Evolutionary conservation across 176 grass and related monocot species (phyloP), one percentile per base, ranked within the genome.

Genomic region (Bolboschoenus planiculmis): DNA sequence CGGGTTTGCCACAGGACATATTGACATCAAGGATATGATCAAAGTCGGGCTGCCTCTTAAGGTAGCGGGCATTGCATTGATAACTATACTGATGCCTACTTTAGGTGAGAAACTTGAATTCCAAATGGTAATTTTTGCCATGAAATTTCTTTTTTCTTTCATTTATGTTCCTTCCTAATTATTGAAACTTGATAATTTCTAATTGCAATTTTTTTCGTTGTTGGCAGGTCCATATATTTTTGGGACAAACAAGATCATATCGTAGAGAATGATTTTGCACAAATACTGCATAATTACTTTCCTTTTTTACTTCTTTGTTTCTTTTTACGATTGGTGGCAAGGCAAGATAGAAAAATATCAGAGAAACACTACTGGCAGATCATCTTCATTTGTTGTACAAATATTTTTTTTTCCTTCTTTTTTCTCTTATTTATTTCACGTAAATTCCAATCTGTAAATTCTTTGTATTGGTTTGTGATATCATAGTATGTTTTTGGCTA

Each of bases 21-120:
- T 97, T 54, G 44, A 74, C 18, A 97, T 97, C 58, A 97, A 89
- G 76, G 93, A 97, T 65, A 75, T 97, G 77, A 85, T 92, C 24
- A 81, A 30, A 60, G 87, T 91, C 11, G 93, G 93, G 2, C 10
- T 97, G 63, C 89, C 89, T 11, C 89, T 93, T 9, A 97, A 97
- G 82, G 6, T 93, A 21, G 91, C 80, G 4, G 89, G 80, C 20
- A 39, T 93, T 7, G 84, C 83, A 62, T 57, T 80, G 29, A 57
- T 93, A 4, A 85, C 91, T 10, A 8, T 91, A 15, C 60, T 97
- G 78, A 85, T 97, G 66, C 94, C 94, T 14, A 90, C 85, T 47
- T 64, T 97, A 94, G 95, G 92, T 97, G 21, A 65, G 53, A 54
- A 14, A 9, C 36, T 64, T 62, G 14, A 82, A 36, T 54, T 5